Evolutionary conservation across 345 rosid species (phyloP), one percentile per base, ranked within the genome.

Genomic region (Euphorbia tirucalli): DNA sequence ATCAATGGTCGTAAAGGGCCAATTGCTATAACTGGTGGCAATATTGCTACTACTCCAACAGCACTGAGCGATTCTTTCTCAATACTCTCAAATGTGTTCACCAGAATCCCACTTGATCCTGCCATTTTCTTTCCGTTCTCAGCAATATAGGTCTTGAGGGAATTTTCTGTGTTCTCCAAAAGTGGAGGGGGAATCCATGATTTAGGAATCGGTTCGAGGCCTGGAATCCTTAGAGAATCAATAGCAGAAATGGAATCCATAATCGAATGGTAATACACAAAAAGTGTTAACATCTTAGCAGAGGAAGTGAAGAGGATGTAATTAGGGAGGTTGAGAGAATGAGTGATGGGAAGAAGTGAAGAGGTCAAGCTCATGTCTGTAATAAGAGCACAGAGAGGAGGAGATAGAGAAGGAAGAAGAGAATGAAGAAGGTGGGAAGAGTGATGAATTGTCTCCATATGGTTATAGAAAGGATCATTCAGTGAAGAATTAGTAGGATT

Each of bases 251-350:
- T 69, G 10, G 75, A 22, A 48, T 27, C 44, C 39, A 60, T 68
- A 24, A 70, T 54, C 1, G 66, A 21, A 35, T 72, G 79, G 79
- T 66, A 81, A 44, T 74, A 77, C 8, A 74, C 1, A 65, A 78
- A 78, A 28, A 85, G 74, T 2, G 83, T 61, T 10, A 78, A 31
- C 88, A 85, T 82, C 62, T 70, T 78, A 22, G 84, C 83, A 25
- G 88, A 80, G 1, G 86, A 80, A 2, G 83, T 78, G 81, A 82
- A 85, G 73, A 85, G 70, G 28, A 78, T 58, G 65, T 79, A 84
- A 41, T 71, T 82, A 25, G 77, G 82, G 43, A 80, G 78, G 75
- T 55, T 30, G 14, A 82, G 71, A 32, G 76, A 67, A 69, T 59
- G 41, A 50, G 82, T 70, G 62, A 78, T 59, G 1, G 85, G 80